Evolutionary conservation across 257 asterid genomes (phyloP).

Genomic region (Dorcoceras hygrometricum): DNA sequence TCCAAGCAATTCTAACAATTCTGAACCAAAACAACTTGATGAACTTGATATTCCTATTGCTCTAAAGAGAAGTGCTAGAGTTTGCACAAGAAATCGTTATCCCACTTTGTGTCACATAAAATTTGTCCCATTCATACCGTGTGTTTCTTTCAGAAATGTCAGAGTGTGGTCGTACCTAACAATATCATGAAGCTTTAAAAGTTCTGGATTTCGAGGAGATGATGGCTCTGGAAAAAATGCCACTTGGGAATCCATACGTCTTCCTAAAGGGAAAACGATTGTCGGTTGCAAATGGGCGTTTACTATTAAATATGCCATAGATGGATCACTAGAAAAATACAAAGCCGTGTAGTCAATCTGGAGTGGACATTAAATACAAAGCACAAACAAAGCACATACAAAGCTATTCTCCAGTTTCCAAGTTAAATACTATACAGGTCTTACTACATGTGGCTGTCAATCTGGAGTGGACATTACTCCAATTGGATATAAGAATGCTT

Average conservation of each 20-base stretch:
- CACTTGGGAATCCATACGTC: background rate
- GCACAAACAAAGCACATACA: background rate
- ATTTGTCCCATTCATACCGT: too few species aligned
- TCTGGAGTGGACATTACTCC: too few species aligned
- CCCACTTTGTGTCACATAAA: too few species aligned
- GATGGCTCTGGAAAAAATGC: background rate
- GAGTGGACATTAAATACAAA: too few species aligned
- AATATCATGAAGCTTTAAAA: background rate
- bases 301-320: background rate
- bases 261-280: background rate
- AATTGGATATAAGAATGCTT: background rate
- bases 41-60: too few species aligned
- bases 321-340: background rate
- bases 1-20: too few species aligned
- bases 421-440: too few species aligned
- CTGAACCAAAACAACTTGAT: too few species aligned
- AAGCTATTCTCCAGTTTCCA: background rate
- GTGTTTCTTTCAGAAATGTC: background rate
- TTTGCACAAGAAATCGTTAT: too few species aligned
- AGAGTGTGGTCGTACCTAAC: background rate
- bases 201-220: background rate
- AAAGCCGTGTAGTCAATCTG: background rate
- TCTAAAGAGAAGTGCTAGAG: too few species aligned
- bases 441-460: too few species aligned
- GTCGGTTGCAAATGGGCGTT: conserved; percentile 1